These are phyloP conservation scores for Kodamaea sp. DNA, from an alignment of 1,139 yeast species.

Conservation along the genomic window DNA sequence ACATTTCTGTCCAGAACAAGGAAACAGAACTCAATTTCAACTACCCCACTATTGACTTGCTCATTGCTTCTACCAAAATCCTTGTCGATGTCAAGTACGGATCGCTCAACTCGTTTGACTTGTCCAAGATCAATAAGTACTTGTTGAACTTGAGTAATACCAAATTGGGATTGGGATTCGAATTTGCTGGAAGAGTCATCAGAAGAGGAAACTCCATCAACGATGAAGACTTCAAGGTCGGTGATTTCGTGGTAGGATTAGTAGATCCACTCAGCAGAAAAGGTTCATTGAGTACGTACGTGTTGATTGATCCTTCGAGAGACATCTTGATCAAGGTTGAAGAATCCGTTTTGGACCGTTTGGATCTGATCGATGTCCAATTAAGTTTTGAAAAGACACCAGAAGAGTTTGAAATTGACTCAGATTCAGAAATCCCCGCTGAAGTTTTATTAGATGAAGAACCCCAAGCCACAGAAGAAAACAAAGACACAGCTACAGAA, in stretches of 20 bases:
- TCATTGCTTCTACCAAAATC: constrained; percentile 32
- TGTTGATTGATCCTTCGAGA: constrained; percentile 33
- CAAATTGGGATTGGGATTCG: constrained; percentile 46
- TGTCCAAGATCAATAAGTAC: constrained; percentile 40
- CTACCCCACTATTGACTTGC: constrained; percentile 40
- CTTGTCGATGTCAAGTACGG: constrained; percentile 42
- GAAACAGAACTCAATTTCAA: constrained; percentile 46
- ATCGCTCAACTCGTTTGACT: constrained; percentile 40
- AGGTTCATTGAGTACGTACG: constrained; percentile 40
- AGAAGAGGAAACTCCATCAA: constrained; percentile 33
- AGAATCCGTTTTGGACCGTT: constrained; percentile 23
- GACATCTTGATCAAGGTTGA: constrained; percentile 35
- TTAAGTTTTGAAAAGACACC: constrained; percentile 6
- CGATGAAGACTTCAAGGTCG: constrained; percentile 25
- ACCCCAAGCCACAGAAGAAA: constrained; percentile 1
- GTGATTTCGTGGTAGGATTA: constrained; percentile 40
- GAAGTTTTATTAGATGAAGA: constrained; percentile 1
- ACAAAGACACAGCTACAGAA: background rate
- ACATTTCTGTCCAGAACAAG: constrained; percentile 43
- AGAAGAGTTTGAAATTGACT: constrained; percentile 6
- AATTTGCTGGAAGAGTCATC: constrained; percentile 38
- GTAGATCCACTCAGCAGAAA: constrained; percentile 36
- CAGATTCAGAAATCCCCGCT: background rate
- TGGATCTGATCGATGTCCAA: constrained; percentile 18
- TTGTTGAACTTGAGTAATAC: constrained; percentile 38